phyloP scores from a whole-genome alignment of 169 alveolate species.

The Plasmodium gallinaceum region DNA sequence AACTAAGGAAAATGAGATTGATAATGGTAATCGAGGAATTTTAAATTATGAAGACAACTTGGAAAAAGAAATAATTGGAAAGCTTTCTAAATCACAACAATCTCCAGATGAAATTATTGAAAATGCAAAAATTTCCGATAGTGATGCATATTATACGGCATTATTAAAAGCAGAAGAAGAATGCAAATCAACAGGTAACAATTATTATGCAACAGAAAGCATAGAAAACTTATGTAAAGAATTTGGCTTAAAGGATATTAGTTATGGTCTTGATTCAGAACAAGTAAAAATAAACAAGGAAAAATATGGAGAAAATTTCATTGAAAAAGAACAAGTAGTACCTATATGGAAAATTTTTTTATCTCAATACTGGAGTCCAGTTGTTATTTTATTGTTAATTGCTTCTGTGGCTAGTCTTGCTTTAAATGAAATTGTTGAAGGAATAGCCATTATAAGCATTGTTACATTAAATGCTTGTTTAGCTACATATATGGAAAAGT shows the following conservation, averaged over 20 bases:
- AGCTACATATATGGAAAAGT: slow-evolving; percentile 94
- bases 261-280: slow-evolving; percentile 82
- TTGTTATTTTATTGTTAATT: slow-evolving; percentile 86
- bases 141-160: too few species aligned
- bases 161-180: slow-evolving; percentile 80
- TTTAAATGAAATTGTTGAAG: slow-evolving; percentile 92
- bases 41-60: not conserved
- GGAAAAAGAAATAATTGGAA: slow-evolving; percentile 42
- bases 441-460: slow-evolving; percentile 90
- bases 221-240: slow-evolving; percentile 84
- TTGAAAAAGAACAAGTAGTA: slow-evolving; percentile 88
- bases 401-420: slow-evolving; percentile 90
- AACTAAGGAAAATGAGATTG: not conserved
- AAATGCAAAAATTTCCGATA: slow-evolving; percentile 25
- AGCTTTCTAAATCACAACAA: slow-evolving; percentile 69
- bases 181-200: slow-evolving; percentile 78
- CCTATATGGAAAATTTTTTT: slow-evolving; percentile 90
- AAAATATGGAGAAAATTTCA: slow-evolving; percentile 89
- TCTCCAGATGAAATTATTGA: slow-evolving; percentile 76
- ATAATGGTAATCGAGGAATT: not conserved
- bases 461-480: slow-evolving; percentile 92
- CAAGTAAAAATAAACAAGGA: slow-evolving; percentile 85
- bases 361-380: slow-evolving; percentile 89
- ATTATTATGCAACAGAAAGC: slow-evolving; percentile 81
- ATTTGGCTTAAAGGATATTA: slow-evolving; percentile 84